These are phyloP conservation scores for Aegilops longissima DNA, from an alignment of 176 grass and related monocot species.

Conservation along the genomic window DNA sequence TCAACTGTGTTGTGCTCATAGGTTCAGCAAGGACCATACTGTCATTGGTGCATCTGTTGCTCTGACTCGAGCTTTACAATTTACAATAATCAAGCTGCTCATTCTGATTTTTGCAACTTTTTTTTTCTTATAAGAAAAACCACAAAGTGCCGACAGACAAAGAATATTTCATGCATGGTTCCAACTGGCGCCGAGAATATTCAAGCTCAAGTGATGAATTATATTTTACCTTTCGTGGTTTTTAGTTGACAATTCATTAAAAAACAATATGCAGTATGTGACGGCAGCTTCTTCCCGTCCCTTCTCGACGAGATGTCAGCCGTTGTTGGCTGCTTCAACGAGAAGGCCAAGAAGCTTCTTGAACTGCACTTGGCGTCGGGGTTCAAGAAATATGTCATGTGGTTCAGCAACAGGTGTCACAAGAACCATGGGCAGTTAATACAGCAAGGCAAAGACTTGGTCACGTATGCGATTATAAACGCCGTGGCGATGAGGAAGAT, in stretches of 20 bases:
- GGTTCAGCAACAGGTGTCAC: constrained; percentile 45
- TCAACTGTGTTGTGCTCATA: not conserved
- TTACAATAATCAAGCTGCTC: not conserved
- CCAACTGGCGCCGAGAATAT: not conserved
- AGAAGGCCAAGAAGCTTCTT: constrained; percentile 77
- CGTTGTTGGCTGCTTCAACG: constrained; percentile 85
- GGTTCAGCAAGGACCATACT: not conserved
- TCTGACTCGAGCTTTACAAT: not conserved
- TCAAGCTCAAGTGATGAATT: not conserved
- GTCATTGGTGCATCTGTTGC: not conserved
- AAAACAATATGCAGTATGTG: constrained; percentile 67
- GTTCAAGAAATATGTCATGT: constrained; percentile 64
- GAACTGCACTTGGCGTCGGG: constrained; percentile 74
- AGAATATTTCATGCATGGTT: not conserved
- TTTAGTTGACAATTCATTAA: not conserved
- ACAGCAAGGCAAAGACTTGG: constrained; percentile 80
- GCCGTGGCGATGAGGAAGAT: constrained; percentile 93
- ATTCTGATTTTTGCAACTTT: too few relatives aligned
- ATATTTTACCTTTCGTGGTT: not conserved
- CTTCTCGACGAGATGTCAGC: constrained; percentile 76
- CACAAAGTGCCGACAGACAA: not conserved
- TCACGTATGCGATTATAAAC: constrained; percentile 88
- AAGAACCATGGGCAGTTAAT: constrained; percentile 46
- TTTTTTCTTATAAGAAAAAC: too few relatives aligned
- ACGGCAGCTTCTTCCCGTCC: constrained; percentile 84